Conservation (phyloP, 352 stramenopile genomes). For the Pythium guiyangense region DNA sequence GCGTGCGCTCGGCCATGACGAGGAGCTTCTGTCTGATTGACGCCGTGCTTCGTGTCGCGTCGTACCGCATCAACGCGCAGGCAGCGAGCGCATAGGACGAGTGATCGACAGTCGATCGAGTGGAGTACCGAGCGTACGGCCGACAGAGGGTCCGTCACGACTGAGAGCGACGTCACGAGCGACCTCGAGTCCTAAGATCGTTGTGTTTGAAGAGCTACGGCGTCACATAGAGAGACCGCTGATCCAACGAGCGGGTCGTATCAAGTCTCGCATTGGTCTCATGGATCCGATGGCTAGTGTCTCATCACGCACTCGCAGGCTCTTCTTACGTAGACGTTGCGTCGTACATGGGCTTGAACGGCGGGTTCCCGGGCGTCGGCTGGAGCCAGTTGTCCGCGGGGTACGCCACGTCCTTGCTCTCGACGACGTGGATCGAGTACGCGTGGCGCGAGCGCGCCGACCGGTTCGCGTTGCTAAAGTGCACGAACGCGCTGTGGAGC, state of each 20-base stretch:
- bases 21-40: constrained; percentile 7
- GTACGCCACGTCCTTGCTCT: constrained; percentile 86
- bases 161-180: too few relatives aligned
- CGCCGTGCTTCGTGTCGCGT: constrained; percentile 7
- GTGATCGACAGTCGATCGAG: too few relatives aligned
- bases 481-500: constrained; percentile 91
- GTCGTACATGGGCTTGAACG: constrained; percentile 66
- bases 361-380: constrained; percentile 55
- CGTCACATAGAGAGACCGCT: too few relatives aligned
- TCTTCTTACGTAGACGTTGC: background rate
- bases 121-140: too few relatives aligned
- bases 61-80: constrained; percentile 6
- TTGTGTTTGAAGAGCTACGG: too few relatives aligned
- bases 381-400: constrained; percentile 94
- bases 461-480: constrained; percentile 93
- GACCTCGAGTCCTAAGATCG: too few relatives aligned
- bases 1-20: constrained; percentile 3
- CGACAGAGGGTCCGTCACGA: too few relatives aligned
- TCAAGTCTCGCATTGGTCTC: too few relatives aligned
- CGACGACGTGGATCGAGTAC: constrained; percentile 95
- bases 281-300: too few relatives aligned
- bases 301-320: too few relatives aligned
- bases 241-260: too few relatives aligned
- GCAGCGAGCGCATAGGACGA: background rate
- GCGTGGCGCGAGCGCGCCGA: constrained; percentile 88